Evolutionary conservation across 129 eudicot species (phyloP), one percentile per base, ranked within the genome.

Genomic region (Chrysanthemum seticuspe): DNA sequence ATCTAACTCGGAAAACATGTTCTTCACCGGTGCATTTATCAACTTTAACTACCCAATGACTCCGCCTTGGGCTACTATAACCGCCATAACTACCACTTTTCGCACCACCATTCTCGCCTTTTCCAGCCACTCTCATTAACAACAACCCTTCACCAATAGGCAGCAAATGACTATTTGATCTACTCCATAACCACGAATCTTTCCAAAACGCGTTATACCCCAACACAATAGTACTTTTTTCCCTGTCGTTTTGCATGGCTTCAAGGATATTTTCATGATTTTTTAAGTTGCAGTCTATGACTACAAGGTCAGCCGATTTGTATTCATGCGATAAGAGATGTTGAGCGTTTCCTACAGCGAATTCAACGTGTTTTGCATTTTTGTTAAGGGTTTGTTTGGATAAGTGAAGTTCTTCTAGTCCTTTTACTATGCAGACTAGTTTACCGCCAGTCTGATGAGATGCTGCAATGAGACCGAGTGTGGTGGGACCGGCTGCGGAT

Each of bases 11-110:
- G 56, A 79, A 86, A 44, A 84, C 88, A 80, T 86, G 89, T 27
- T 89, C 89, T 77, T 89, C 96, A 13, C 92, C 96, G 0, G 96
- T 89, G 64, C 78, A 82, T 19, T 81, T 78, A 75, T 89, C 96
- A 0, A 85, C 85, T 69, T 85, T 83, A 13, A 77, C 82, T 29
- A 87, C 77, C 96, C 94, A 87, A 31, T 73, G 74, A 40, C 85
- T 77, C 72, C 65, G 74, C 79, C 80, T 74, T 14, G 82, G 73
- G 23, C 72, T 74, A 27, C 68, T 29, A 18, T 29, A 13, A 13
- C 79, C 67, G 40, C 77, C 86, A 23, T 52, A 57, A 9, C 67
- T 76, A n/a, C 72, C 67, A 7, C 18, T 78, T 59, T 47, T 65
- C 14, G 51, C 29, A 10, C 82, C 79, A 57, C 36, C 21, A 2